A percentile compares a stretch with the other conserved stretches of the same genome.
Conservation (phyloP, 2,329 filamentous ascomycete genomes). For the Exophiala aquamarina region DNA sequence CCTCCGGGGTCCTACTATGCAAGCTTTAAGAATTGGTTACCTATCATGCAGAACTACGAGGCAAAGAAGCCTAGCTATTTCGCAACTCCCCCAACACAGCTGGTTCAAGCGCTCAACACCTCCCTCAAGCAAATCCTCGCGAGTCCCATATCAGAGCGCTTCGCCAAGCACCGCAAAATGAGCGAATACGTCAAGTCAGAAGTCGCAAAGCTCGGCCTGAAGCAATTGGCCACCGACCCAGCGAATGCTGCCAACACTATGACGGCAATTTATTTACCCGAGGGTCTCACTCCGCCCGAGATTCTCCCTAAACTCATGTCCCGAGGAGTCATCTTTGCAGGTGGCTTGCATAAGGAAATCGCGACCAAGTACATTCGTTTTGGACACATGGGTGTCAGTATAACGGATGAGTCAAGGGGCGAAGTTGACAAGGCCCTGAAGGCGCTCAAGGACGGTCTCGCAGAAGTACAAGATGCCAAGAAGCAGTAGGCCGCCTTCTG, state of each 20-base stretch:
- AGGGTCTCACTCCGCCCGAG: constrained; percentile 75
- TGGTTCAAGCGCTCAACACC: constrained; percentile 90
- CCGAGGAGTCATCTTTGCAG: constrained; percentile 90
- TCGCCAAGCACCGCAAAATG: constrained; percentile 73
- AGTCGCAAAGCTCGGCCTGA: constrained; percentile 75
- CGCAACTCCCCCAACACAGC: constrained; percentile 90
- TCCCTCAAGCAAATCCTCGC: constrained; percentile 81
- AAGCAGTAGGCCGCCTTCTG: constrained; percentile 28
- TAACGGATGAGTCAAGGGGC: constrained; percentile 73
- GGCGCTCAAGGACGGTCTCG: constrained; percentile 71
- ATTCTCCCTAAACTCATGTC: constrained; percentile 80
- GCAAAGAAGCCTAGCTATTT: constrained; percentile 97
- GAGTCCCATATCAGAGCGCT: constrained; percentile 77
- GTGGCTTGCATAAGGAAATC: constrained; percentile 94
- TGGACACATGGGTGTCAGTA: constrained; percentile 95
- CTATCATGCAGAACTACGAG: constrained; percentile 99
- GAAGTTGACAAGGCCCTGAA: constrained; percentile 84
- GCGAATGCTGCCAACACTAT: constrained; percentile 95
- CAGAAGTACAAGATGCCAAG: constrained; percentile 68
- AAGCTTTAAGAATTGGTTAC: constrained; percentile 95
- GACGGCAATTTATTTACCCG: constrained; percentile 95
- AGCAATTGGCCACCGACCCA: constrained; percentile 79
- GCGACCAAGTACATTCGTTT: constrained; percentile 91
- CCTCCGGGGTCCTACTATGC: constrained; percentile 89
- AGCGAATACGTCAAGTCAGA: constrained; percentile 87